phyloP scores from a whole-genome alignment of 768 basidiomycete species.

The Termitomyces sp. region DNA sequence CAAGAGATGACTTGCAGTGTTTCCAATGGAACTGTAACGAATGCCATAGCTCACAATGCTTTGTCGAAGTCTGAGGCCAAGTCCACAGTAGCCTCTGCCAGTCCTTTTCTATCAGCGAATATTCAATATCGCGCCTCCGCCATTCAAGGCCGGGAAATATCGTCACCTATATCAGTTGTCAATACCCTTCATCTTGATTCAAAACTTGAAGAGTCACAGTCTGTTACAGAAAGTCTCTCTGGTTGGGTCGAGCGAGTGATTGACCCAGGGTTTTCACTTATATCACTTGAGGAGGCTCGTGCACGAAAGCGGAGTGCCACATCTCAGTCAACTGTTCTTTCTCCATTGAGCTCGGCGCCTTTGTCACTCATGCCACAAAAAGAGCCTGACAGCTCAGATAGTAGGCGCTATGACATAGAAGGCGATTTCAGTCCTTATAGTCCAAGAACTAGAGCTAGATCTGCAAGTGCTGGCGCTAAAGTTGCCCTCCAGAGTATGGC shows the following conservation, averaged over 20 bases:
- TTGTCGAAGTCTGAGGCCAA: slow-evolving; percentile 26
- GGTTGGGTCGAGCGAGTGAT: slow-evolving; percentile 45
- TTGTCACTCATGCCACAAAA: slow-evolving; percentile 27
- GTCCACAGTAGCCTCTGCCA: slow-evolving; percentile 28
- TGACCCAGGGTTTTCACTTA: slow-evolving; percentile 56
- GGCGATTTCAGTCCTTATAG: slow-evolving; percentile 14
- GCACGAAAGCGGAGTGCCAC: slow-evolving; percentile 57
- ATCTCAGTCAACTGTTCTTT: slow-evolving; percentile 20
- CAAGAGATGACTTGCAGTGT: slow-evolving; percentile 38
- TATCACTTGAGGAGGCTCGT: slow-evolving; percentile 75
- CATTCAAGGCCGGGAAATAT: slow-evolving; percentile 48
- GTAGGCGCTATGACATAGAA: slow-evolving; percentile 13
- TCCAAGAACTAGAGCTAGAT: slow-evolving; percentile 43
- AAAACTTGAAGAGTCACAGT: slow-evolving; percentile 22
- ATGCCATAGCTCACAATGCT: slow-evolving; percentile 25
- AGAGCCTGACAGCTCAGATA: slow-evolving; percentile 23
- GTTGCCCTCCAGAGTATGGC: slow-evolving; percentile 39
- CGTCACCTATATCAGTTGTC: slow-evolving; percentile 44
- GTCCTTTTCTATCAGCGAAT: slow-evolving; percentile 15
- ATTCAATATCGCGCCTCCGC: slow-evolving; percentile 25
- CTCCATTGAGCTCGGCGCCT: slow-evolving; percentile 7
- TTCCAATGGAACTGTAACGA: slow-evolving; percentile 47
- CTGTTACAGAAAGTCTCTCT: slow-evolving; percentile 29
- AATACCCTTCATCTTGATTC: slow-evolving; percentile 20
- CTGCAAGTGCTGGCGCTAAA: slow-evolving; percentile 57